Percentiles rank a stretch among this genome's conserved stretches.
These are phyloP conservation scores for Hordeum vulgare DNA, from an alignment of 176 grass and related monocot genomes.

Conservation along the genomic window MorexV3_pseudomolecules_assembly NC_058519.1:312615021-312615520, in stretches of 20 bases:
- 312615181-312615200: constrained; percentile 17
- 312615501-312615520: background rate
- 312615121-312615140: constrained; percentile 33
- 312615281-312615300: constrained; percentile 65
- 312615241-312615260: background rate
- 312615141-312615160: constrained; percentile 74
- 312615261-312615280: constrained; percentile 70
- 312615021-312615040: background rate
- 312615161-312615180: constrained; percentile 2
- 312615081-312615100: constrained; percentile 48
- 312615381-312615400: constrained; percentile 45
- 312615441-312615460: background rate
- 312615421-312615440: background rate
- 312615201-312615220: background rate
- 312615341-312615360: constrained; percentile 56
- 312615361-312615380: constrained; percentile 85
- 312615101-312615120: constrained; percentile 25
- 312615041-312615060: background rate
- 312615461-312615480: background rate
- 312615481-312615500: background rate
- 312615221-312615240: too few species aligned
- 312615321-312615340: constrained; percentile 45
- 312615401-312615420: background rate
- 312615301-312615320: constrained; percentile 40
- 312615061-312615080: constrained; percentile 6